Conservation (phyloP, 306 rosid species). For the Lupinus albus region DNA sequence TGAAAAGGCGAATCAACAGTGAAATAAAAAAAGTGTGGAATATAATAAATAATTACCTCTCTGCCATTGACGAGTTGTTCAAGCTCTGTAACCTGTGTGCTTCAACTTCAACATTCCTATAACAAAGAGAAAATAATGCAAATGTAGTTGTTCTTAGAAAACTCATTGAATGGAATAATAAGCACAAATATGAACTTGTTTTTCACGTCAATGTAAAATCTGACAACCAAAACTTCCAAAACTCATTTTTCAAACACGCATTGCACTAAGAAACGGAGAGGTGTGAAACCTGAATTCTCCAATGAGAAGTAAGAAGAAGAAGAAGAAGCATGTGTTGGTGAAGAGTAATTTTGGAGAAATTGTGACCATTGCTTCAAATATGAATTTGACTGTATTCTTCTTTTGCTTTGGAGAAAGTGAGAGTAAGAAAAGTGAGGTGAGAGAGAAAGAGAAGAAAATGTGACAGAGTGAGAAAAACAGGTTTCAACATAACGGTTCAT, state of each 20-base stretch:
- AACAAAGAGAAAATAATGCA: conserved; percentile 8
- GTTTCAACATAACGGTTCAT: conserved; percentile 53
- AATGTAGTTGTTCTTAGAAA: neutral
- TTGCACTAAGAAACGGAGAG: neutral
- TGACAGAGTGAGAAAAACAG: conserved; percentile 47
- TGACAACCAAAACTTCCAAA: neutral
- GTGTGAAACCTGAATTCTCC: too few relatives aligned
- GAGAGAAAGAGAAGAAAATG: neutral
- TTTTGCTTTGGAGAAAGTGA: conserved; percentile 17
- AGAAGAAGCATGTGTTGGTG: conserved; percentile 22
- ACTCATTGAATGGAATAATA: too few relatives aligned
- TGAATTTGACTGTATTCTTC: too few relatives aligned
- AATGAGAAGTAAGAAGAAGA: too few relatives aligned
- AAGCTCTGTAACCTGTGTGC: conserved; percentile 62
- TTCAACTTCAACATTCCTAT: conserved; percentile 55
- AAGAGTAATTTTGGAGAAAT: conserved; percentile 8
- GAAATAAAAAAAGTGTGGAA: too few relatives aligned
- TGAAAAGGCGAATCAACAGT: conserved; percentile 30
- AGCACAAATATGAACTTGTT: neutral
- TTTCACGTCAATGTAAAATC: too few relatives aligned
- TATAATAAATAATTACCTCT: conserved; percentile 52
- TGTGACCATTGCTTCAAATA: too few relatives aligned
- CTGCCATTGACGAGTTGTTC: conserved; percentile 77
- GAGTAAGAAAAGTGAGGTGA: conserved; percentile 34
- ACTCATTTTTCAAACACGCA: neutral